A percentile compares a stretch with the other conserved stretches of the same genome.
Evolutionary conservation across 495 filamentous ascomycete genomes (phyloP).

Genomic region (Tetracladium marchalianum): DNA sequence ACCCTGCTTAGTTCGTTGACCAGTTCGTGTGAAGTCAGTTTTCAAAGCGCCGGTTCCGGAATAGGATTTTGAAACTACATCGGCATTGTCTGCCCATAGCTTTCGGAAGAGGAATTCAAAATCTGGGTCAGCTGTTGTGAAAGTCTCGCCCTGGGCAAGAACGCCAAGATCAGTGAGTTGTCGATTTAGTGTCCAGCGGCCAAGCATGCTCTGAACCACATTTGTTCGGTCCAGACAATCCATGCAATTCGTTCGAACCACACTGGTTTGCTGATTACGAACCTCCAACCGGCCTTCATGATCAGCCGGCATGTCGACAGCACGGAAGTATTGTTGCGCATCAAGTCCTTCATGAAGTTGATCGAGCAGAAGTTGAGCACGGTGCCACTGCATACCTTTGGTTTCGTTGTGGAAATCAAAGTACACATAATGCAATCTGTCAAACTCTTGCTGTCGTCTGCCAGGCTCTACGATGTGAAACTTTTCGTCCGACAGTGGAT

Average conservation of each 20-base stretch:
- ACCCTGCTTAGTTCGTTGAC: constrained; percentile 74
- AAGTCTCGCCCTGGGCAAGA: constrained; percentile 56
- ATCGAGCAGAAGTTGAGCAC: constrained; percentile 76
- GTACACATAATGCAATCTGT: constrained; percentile 88
- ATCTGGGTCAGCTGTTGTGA: constrained; percentile 51
- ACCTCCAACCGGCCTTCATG: constrained; percentile 62
- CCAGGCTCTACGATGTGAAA: constrained; percentile 64
- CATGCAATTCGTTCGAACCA: constrained; percentile 98
- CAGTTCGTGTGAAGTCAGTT: constrained; percentile 88
- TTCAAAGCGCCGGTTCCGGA: constrained; percentile 93
- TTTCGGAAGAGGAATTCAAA: constrained; percentile 91
- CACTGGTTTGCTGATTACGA: constrained; percentile 67
- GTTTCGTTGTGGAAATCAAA: constrained; percentile 99
- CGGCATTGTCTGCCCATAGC: constrained; percentile 96
- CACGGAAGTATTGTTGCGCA: constrained; percentile 84
- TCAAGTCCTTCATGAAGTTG: constrained; percentile 61
- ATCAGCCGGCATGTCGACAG: constrained; percentile 70
- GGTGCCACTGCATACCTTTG: constrained; percentile 86
- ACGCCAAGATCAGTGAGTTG: constrained; percentile 77
- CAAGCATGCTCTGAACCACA: constrained; percentile 93
- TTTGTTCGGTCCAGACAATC: constrained; percentile 98
- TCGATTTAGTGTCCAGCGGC: constrained; percentile 73
- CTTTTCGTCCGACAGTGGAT: constrained; percentile 57
- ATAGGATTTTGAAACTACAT: constrained; percentile 84
- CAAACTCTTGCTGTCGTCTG: constrained; percentile 50